Base-by-base conservation (phyloP, 176 grass and related monocot genomes). In the Aechmea fasciata region DNA sequence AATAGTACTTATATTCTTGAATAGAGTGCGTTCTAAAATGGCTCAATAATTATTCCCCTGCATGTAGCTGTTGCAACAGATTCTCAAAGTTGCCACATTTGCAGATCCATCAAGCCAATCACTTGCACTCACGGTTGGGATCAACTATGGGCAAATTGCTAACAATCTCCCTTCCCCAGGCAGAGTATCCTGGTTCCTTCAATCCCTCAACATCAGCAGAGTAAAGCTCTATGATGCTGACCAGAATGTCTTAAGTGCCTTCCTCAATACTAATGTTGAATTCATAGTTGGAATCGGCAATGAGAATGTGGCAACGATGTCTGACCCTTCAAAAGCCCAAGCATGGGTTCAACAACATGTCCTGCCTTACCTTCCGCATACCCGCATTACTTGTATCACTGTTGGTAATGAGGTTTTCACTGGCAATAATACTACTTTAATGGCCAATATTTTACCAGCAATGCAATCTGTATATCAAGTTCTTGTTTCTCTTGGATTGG, bases 221-320 rank as follows among this genome's bases (percentile, higher is more conserved):
- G 92, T 96, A 77, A 96, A 89, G 76, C 85, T 96, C 11, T 96
- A 92, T 67, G 92, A 96, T 78, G 92, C 92, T 9, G 88, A 96
- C 71, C 85, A 83, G 11, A 71, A 69, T 64, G 92, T 96, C 0
- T 76, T 96, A 50, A 68, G 79, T 23, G 92, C 92, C 65, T 96
- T 96, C 82, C 33, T 79, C 11, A 26, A 83, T 72, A 87, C 88
- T 3, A 76, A 74, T 63, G 83, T 92, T 20, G 92, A 96, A 70
- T 96, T 96, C 83, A 74, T 92, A 3, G 75, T 96, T 7, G 81
- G 86, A 62, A 91, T 96, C 69, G 85, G 85, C 50, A 92, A 92
- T 71, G 88, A 92, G 79, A 80, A 92, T 68, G 81, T 96, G 9
- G 78, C 81, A 3, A 49, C 81, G 4, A 92, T 92, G 86, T 65